Evolutionary conservation across 2,329 filamentous ascomycete species (phyloP).

Genomic region (Lasiodiplodia citricola): DNA sequence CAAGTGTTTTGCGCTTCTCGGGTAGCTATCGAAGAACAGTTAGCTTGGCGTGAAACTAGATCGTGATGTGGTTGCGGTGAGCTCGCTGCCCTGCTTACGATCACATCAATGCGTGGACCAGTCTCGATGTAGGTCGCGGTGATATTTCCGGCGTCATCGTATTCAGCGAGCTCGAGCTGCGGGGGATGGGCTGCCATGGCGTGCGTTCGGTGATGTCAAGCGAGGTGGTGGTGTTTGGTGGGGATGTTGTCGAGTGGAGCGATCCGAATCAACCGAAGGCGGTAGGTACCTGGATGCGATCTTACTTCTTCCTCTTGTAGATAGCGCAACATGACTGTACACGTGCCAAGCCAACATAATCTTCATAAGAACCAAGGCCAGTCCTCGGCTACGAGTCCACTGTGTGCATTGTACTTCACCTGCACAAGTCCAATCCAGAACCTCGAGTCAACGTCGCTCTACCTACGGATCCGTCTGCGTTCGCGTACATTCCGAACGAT

Average conservation of each 20-base stretch:
- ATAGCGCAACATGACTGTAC: background rate
- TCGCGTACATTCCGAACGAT: background rate
- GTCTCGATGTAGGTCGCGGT: constrained; percentile 57
- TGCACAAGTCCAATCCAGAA: background rate
- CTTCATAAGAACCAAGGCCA: background rate
- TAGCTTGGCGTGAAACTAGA: constrained; percentile 18
- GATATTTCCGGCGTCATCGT: constrained; percentile 57
- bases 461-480: background rate
- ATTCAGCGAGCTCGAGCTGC: constrained; percentile 42
- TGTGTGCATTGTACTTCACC: background rate
- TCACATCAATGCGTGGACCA: constrained; percentile 51
- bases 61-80: constrained; percentile 14
- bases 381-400: background rate
- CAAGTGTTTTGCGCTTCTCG: constrained; percentile 32
- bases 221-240: constrained; percentile 8
- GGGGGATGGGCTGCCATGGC: constrained; percentile 4
- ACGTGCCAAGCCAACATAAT: background rate
- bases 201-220: background rate
- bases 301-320: background rate
- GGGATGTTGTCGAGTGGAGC: constrained; percentile 20
- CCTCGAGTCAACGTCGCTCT: background rate
- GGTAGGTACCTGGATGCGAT: background rate
- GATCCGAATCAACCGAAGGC: constrained; percentile 7
- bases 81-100: constrained; percentile 41
- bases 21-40: constrained; percentile 31